Percentiles rank a stretch among this genome's conserved stretches.
phyloP scores from a whole-genome alignment of 116 monocot genomes.

The Iris pallida region DNA sequence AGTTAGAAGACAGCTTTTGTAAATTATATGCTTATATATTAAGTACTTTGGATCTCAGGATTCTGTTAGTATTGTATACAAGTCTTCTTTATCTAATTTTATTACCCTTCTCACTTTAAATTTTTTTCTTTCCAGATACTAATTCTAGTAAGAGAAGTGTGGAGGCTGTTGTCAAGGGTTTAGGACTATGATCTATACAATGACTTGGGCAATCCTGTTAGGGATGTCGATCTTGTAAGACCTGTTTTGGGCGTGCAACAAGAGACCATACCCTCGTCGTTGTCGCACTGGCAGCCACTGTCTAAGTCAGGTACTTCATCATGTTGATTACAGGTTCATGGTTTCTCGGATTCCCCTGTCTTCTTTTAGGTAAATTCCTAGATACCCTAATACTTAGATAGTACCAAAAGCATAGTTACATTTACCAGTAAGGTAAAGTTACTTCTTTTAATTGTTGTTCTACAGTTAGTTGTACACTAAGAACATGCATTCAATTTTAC shows the following conservation, averaged over 20 bases:
- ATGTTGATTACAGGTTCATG: constrained; percentile 52
- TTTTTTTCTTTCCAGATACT: constrained; percentile 33
- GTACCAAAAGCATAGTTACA: constrained; percentile 40
- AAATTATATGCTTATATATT: too few species aligned
- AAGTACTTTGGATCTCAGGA: too few species aligned
- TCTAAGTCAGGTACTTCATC: constrained; percentile 67
- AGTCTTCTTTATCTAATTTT: not conserved
- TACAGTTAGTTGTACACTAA: too few species aligned
- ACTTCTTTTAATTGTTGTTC: not conserved
- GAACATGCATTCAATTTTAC: too few species aligned
- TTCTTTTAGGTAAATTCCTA: constrained; percentile 69
- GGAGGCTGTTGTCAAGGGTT: constrained; percentile 45
- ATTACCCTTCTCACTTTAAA: not conserved
- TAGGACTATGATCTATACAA: too few species aligned
- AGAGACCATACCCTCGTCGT: too few species aligned
- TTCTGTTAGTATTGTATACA: too few species aligned
- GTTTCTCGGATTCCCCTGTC: constrained; percentile 38
- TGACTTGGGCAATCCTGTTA: too few species aligned
- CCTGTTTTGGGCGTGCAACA: too few species aligned
- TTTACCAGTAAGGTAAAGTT: constrained; percentile 57
- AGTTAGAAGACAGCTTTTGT: too few species aligned
- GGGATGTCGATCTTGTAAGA: too few species aligned
- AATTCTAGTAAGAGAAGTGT: constrained; percentile 46
- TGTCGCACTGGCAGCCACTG: constrained; percentile 50
- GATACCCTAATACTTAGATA: constrained; percentile 51